Evolutionary conservation across 305 asterid species (phyloP).

Genomic region (Solanum hybrid): DNA sequence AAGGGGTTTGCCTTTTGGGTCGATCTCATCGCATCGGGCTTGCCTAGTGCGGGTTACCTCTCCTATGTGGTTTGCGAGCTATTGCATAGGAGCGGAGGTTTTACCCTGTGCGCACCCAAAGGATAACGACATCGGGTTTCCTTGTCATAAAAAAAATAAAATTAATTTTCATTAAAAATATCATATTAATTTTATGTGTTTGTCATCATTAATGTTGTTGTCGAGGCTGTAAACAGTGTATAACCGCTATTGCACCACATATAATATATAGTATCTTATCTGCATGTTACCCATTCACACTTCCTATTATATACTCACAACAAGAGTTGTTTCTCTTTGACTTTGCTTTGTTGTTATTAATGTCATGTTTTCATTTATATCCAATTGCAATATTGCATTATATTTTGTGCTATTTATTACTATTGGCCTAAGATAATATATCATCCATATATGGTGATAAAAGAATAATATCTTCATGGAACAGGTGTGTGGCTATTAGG

Average conservation of each 20-base stretch:
- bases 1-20: too few species aligned
- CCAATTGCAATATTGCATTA: background rate
- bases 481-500: background rate
- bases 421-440: background rate
- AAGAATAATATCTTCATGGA: background rate
- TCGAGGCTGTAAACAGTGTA: background rate
- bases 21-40: too few species aligned
- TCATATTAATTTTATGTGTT: background rate
- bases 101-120: too few species aligned
- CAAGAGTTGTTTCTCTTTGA: background rate
- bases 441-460: background rate
- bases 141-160: too few species aligned
- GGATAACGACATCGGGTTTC: too few species aligned
- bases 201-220: background rate
- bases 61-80: too few species aligned
- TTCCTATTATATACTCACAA: background rate
- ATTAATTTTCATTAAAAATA: background rate
- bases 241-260: background rate
- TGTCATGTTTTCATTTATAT: background rate
- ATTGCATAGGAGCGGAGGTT: too few species aligned
- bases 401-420: background rate
- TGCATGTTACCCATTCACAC: background rate
- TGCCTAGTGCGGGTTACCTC: too few species aligned
- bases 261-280: background rate
- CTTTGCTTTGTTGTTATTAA: background rate